A percentile compares a stretch with the other conserved stretches of the same genome.
Evolutionary conservation across 257 asterid genomes (phyloP).

Genomic region (Fraxinus quadrangulata): DNA sequence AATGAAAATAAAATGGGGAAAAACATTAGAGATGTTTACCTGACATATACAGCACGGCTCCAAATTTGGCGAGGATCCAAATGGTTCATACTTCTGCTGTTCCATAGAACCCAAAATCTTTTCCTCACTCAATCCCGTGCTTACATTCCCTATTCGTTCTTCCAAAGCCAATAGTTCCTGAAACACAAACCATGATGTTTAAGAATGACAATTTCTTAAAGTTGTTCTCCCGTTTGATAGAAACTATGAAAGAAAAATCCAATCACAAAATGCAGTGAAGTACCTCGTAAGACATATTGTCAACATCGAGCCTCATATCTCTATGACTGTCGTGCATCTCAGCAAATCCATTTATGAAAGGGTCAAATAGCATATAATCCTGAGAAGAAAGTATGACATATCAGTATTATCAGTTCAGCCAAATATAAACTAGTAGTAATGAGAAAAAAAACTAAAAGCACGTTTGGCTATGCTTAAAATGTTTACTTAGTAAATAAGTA

Average conservation of each 20-base stretch:
- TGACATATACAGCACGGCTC: slow-evolving; percentile 93
- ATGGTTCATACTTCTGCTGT: slow-evolving; percentile 43
- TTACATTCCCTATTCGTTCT: slow-evolving; percentile 88
- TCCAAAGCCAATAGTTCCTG: slow-evolving; percentile 91
- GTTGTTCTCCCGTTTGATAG: neutral
- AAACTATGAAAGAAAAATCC: neutral
- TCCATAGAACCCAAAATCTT: slow-evolving; percentile 46
- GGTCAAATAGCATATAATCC: slow-evolving; percentile 73
- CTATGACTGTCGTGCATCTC: slow-evolving; percentile 86
- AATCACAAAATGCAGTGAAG: slow-evolving; percentile 10
- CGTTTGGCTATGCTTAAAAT: neutral
- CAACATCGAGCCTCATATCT: slow-evolving; percentile 94
- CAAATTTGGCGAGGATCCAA: slow-evolving; percentile 33
- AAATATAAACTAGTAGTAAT: neutral
- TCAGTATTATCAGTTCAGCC: neutral
- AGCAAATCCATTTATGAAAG: slow-evolving; percentile 47
- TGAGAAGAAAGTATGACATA: slow-evolving; percentile 22
- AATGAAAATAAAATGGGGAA: too few species aligned
- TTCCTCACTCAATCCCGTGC: slow-evolving; percentile 72
- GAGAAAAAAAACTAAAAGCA: neutral
- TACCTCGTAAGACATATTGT: slow-evolving; percentile 96
- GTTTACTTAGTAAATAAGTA: neutral
- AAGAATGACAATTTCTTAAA: neutral
- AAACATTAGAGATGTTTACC: slow-evolving; percentile 39
- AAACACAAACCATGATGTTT: neutral